These are phyloP conservation scores for Amphichorda felina DNA, from an alignment of 2,329 filamentous ascomycete species.

Conservation along the genomic window DNA sequence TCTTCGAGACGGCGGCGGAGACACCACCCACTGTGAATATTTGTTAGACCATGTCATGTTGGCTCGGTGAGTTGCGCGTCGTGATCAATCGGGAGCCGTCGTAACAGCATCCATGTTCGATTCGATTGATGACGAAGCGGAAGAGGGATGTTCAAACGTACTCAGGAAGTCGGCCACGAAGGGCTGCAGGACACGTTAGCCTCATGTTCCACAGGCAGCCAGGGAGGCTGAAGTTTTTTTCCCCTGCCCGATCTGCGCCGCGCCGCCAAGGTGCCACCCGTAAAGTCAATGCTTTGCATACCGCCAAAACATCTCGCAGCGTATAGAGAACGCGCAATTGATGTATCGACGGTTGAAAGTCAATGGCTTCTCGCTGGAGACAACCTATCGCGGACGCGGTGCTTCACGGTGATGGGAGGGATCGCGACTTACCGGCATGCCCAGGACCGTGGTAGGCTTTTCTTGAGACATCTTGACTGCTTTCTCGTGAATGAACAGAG, in stretches of 20 bases:
- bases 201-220: not conserved
- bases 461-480: conserved; percentile 43
- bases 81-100: not conserved
- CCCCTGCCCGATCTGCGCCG: not conserved
- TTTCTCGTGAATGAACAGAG: conserved; percentile 30
- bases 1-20: conserved; percentile 99
- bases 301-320: not conserved
- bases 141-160: conserved; percentile 44
- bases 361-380: not conserved
- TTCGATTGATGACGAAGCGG: not conserved
- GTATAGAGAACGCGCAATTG: not conserved
- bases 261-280: not conserved
- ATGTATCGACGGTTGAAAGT: not conserved
- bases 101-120: conserved; percentile 2
- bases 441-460: conserved; percentile 43
- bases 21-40: conserved; percentile 85
- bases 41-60: conserved; percentile 9
- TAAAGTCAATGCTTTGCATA: not conserved
- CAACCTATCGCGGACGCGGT: conserved; percentile 15
- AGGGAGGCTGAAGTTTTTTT: conserved; percentile 5
- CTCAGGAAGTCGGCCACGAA: conserved; percentile 98
- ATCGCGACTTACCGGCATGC: conserved; percentile 52
- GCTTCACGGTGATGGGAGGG: conserved; percentile 10
- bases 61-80: not conserved
- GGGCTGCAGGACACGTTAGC: conserved; percentile 47